These are phyloP conservation scores for Mallotus nudiflorus DNA, from an alignment of 345 rosid genomes.

Conservation along the genomic window DNA sequence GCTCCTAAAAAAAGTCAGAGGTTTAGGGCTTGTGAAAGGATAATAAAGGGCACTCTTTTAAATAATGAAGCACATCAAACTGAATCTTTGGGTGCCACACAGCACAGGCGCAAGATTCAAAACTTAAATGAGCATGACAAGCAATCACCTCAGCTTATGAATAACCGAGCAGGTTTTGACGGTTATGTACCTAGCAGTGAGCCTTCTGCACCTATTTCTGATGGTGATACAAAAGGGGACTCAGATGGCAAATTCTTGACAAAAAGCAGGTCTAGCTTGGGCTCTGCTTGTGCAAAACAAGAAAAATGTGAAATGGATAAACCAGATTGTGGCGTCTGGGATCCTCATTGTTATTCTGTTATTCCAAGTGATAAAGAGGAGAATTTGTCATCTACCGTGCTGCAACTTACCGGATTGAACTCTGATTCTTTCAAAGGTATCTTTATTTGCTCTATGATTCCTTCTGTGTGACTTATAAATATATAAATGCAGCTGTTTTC, in stretches of 20 bases:
- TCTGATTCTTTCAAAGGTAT: constrained; percentile 55
- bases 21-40: constrained; percentile 46
- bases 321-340: not conserved
- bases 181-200: constrained; percentile 27
- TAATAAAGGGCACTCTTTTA: constrained; percentile 51
- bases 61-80: constrained; percentile 37
- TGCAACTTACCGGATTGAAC: constrained; percentile 18
- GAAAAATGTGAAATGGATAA: constrained; percentile 39
- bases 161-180: constrained; percentile 21
- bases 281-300: constrained; percentile 44
- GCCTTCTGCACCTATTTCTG: constrained; percentile 13
- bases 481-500: too few species aligned
- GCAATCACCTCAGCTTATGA: constrained; percentile 32
- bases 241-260: constrained; percentile 2
- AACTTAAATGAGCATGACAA: constrained; percentile 36
- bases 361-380: not conserved
- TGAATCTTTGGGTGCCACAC: constrained; percentile 33
- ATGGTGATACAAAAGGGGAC: not conserved
- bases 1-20: constrained; percentile 44
- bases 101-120: constrained; percentile 43
- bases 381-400: not conserved
- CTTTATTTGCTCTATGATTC: constrained; percentile 4
- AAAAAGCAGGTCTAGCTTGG: constrained; percentile 17
- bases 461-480: too few species aligned
- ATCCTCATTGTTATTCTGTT: not conserved